Base-by-base conservation (phyloP, 495 filamentous ascomycete genomes). In the Lasiosphaeris hirsuta region DNA sequence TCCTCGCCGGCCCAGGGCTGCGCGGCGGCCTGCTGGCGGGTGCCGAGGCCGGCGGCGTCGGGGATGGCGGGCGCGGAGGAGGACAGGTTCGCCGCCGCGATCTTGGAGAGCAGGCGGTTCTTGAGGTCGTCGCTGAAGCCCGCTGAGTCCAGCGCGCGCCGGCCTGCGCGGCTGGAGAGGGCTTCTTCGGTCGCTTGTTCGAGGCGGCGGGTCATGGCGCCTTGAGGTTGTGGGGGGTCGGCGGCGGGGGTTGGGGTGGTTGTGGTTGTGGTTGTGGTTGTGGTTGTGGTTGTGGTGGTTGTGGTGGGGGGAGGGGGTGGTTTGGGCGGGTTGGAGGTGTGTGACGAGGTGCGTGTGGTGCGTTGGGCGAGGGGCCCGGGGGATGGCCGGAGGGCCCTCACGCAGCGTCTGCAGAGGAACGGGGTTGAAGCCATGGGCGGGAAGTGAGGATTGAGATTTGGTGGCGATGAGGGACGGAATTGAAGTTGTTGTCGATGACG, bases 91-190 rank as follows among this genome's bases (percentile, higher is more conserved):
- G 86, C 82, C 40, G 78, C 81, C 54, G 85, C 81, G 4, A 97
- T 79, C 63, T 86, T 86, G 60, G 87, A 85, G 51, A 92, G 83
- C 4, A 98, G 77, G 55, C 82, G 72, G 58, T 74, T 73, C 65
- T 90, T 95, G 58, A 97, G 74, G 56, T 96, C 91, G 14, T 92
- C 88, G 52, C 86, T 87, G 75, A 98, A 96, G 33, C 89, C 90
- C 45, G 89, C 90, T 54, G 95, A 87, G 63, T 88, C 78, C 11
- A 96, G 78, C n/a, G 87, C 89, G 64, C 86, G 86, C 43, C 75
- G 80, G 38, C 89, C 86, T 41, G 86, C 82, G 57, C 81, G 80
- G 18, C 89, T 87, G 14, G 87, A 75, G 19, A 96, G 73, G 6
- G 80, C 81, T 50, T 94, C 86, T 68, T 96, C 90, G 33, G 88